phyloP scores from a whole-genome alignment of 495 filamentous ascomycete genomes.

The Podospora pseudoanserina region DNA sequence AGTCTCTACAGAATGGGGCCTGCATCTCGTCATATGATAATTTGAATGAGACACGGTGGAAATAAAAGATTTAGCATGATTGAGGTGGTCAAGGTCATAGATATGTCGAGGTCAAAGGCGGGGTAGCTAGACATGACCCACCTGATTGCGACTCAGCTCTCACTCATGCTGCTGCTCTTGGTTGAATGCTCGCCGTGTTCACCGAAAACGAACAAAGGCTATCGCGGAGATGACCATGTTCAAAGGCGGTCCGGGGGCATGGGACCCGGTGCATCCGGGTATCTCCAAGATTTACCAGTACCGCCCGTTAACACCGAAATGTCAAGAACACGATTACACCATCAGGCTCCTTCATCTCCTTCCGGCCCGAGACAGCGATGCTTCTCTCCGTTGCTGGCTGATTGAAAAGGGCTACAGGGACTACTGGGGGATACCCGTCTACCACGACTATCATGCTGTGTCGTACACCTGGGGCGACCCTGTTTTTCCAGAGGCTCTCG shows the following conservation, averaged over 20 bases:
- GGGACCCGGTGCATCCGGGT: neutral
- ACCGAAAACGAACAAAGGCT: no score
- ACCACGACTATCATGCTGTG: neutral
- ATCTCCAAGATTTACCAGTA: neutral
- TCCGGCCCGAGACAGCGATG: neutral
- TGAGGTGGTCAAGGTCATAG: no score
- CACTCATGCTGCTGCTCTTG: no score
- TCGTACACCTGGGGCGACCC: constrained; percentile 2
- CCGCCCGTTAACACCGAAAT: neutral
- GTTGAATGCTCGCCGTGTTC: no score
- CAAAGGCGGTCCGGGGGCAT: no score
- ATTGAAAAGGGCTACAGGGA: neutral
- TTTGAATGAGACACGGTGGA: neutral
- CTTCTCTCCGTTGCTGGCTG: neutral
- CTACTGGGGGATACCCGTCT: neutral
- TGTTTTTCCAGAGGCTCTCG: neutral
- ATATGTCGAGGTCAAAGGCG: no score
- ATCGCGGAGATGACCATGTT: no score
- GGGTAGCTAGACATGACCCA: no score
- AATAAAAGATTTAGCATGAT: neutral
- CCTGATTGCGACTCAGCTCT: no score
- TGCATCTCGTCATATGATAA: constrained; percentile 5
- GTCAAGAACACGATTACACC: neutral
- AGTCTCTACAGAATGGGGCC: constrained; percentile 25
- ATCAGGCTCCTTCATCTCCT: neutral